Evolutionary conservation across 495 filamentous ascomycete genomes (phyloP), one percentile per base, ranked within the genome.

Genomic region (Aspergillus kassunensis): DNA sequence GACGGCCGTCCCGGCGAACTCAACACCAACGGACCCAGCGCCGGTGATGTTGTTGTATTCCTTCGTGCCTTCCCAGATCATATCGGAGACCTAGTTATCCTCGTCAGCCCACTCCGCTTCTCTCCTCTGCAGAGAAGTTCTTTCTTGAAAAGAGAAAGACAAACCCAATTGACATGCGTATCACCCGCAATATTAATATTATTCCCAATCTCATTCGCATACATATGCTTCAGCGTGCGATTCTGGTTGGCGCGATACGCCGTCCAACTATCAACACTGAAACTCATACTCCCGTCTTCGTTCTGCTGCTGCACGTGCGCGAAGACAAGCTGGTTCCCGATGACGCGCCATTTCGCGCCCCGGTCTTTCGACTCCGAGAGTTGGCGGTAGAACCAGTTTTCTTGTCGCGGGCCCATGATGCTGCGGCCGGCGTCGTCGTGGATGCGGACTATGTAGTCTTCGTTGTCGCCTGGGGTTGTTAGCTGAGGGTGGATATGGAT

Each of bases 171-270:
- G 12, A 79, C 77, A 59, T 88, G 85, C 39, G 69, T 73, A 56
- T 87, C 84, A 16, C 84, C 84, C 1, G 83, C 73, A 27, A 88
- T 72, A 57, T 87, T 79, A 53, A 88, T 76, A 50, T 80, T 86
- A 69, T 88, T 87, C 15, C 62, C 67, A 59, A 87, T 86, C 12
- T 79, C 72, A 62, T 84, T 75, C 19, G 81, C 72, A 53, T 79
- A 82, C 9, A 87, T 63, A 36, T 76, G 72, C 34, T 75, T 58
- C 23, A 86, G 66, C 6, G 84, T 86, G 4, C 85, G 71, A 63
- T 86, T 86, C 4, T 78, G 71, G 59, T 86, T 86, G 16, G 79
- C 74, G 36, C 72, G 60, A 65, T 87, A 87, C 13, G 83, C 85
- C 53, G 85, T 75, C 77, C 58, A 61, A 42, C 39, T 35, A 44